Conservation (phyloP, 306 rosid genomes). For the Calophaca sinica region DNA sequence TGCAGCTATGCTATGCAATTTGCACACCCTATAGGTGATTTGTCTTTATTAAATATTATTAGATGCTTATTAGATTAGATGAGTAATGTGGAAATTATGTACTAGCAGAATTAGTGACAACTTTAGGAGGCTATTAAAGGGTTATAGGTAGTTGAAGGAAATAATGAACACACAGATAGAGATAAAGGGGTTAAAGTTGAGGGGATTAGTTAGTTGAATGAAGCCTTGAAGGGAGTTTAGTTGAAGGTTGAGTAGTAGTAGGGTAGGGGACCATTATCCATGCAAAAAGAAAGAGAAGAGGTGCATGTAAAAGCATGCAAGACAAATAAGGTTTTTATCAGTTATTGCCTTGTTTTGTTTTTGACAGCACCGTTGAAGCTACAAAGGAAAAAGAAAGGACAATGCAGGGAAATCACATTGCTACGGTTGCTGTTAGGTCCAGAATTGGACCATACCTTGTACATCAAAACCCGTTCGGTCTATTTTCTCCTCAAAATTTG, state of each 20-base stretch:
- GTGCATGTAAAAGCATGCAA: conserved; percentile 60
- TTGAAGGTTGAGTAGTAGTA: background rate
- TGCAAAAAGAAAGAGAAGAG: conserved; percentile 52
- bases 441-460: conserved; percentile 38
- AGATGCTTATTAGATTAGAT: conserved; percentile 1
- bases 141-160: conserved; percentile 48
- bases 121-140: conserved; percentile 35
- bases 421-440: conserved; percentile 30
- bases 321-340: conserved; percentile 56
- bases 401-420: conserved; percentile 35
- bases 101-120: conserved; percentile 12
- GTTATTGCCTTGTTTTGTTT: conserved; percentile 47
- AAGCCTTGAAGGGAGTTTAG: conserved; percentile 1
- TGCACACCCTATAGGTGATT: conserved; percentile 40
- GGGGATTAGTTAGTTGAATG: conserved; percentile 33
- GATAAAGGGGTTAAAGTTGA: conserved; percentile 34
- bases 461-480: background rate
- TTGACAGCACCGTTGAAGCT: conserved; percentile 38
- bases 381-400: conserved; percentile 39
- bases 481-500: conserved; percentile 32
- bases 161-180: conserved; percentile 19
- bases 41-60: too few relatives aligned
- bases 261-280: conserved; percentile 53
- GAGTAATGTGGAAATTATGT: too few relatives aligned
- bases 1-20: conserved; percentile 49